A percentile compares a stretch with the other conserved stretches of the same genome.
These are phyloP conservation scores for Cutaneotrichosporon sp. DNA, from an alignment of 1,284 basidiomycete genomes.

Conservation along the genomic window DNA sequence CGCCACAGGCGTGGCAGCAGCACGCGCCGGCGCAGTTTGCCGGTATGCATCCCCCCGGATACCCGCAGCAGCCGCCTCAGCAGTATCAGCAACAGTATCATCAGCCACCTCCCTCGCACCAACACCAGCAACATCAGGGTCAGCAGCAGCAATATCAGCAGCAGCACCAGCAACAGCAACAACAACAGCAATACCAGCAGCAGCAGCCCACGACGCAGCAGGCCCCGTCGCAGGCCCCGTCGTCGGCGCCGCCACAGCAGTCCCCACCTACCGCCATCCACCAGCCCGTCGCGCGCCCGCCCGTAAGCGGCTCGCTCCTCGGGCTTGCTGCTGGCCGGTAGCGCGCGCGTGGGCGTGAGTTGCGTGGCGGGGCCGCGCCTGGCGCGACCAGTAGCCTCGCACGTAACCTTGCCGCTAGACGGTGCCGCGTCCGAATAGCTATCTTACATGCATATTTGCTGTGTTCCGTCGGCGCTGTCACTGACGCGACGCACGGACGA, in stretches of 20 bases:
- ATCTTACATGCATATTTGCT: too few relatives aligned
- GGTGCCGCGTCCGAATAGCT: too few relatives aligned
- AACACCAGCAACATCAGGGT: not conserved
- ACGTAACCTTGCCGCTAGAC: too few relatives aligned
- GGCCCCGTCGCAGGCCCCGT: not conserved
- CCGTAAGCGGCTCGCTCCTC: slow-evolving; percentile 16
- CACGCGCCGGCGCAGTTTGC: not conserved
- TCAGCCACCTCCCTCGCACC: not conserved
- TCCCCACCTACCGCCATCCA: slow-evolving; percentile 11
- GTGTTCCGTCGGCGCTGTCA: too few relatives aligned
- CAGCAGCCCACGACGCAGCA: not conserved
- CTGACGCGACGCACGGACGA: too few relatives aligned
- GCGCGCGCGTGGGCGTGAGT: not conserved
- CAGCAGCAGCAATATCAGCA: slow-evolving; percentile 3
- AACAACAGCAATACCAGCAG: not conserved
- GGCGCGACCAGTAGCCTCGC: too few relatives aligned
- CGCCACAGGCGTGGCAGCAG: not conserved
- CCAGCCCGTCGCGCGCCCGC: slow-evolving; percentile 21
- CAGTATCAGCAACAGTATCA: not conserved
- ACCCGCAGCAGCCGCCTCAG: not conserved
- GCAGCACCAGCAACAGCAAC: not conserved
- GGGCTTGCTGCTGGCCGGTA: slow-evolving; percentile 10
- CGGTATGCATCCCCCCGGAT: not conserved
- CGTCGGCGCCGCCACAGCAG: too few relatives aligned
- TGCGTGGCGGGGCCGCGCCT: too few relatives aligned